Evolutionary conservation across 2,329 filamentous ascomycete genomes (phyloP).

Genomic region (Elsinoe ampelina): DNA sequence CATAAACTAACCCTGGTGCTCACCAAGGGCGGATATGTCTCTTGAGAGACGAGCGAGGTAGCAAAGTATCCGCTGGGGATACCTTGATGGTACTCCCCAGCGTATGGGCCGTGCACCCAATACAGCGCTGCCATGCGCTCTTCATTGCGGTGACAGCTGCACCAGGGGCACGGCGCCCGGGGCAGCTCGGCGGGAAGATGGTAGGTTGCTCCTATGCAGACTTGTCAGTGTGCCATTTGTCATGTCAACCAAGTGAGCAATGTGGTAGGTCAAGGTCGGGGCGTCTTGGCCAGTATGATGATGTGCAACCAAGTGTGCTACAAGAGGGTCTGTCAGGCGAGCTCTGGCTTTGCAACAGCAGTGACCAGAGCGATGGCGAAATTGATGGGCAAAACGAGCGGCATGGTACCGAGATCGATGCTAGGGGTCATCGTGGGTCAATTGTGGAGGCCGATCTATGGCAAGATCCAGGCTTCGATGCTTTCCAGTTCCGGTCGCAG

Average conservation of each 20-base stretch:
- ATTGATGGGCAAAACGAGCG: no score
- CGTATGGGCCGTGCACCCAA: conserved; percentile 35
- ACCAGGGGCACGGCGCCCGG: conserved; percentile 37
- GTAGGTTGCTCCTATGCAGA: conserved; percentile 36
- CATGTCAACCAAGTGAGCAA: neutral
- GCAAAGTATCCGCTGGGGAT: conserved; percentile 37
- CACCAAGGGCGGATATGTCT: neutral
- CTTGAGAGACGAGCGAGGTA: conserved; percentile 32
- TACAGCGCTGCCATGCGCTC: conserved; percentile 31
- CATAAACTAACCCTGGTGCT: neutral
- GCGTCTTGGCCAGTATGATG: no score
- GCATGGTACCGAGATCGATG: no score
- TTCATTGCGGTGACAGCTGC: conserved; percentile 29
- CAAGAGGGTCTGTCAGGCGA: neutral
- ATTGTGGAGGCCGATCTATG: no score
- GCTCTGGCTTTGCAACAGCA: no score
- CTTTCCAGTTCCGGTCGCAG: no score
- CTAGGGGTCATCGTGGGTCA: no score
- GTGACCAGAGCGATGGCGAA: no score
- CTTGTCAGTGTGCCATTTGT: neutral
- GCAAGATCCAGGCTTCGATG: no score
- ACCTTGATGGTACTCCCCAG: conserved; percentile 33
- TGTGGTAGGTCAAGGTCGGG: no score
- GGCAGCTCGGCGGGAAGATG: conserved; percentile 34
- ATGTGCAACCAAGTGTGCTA: no score